Evolutionary conservation across 768 basidiomycete species (phyloP).

Genomic region (Fomitopsis serialis): DNA sequence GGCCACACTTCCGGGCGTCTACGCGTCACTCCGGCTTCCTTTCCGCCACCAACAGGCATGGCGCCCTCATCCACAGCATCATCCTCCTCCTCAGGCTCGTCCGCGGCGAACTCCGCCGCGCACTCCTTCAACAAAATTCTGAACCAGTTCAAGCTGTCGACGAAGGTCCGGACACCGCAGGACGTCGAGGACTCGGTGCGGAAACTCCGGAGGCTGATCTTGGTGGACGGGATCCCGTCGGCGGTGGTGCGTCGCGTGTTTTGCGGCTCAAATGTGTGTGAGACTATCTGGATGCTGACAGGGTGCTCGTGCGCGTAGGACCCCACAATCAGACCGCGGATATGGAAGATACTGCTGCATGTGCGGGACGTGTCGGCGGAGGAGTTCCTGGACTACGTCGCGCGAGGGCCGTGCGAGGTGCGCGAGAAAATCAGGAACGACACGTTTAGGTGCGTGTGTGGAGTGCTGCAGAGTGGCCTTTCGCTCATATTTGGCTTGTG

Average conservation of each 20-base stretch:
- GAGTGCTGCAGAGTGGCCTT: not conserved
- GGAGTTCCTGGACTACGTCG: slow-evolving; percentile 71
- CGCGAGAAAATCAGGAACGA: slow-evolving; percentile 94
- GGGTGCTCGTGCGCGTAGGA: slow-evolving; percentile 42
- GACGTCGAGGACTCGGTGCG: slow-evolving; percentile 81
- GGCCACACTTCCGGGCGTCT: not conserved
- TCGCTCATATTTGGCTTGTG: not conserved
- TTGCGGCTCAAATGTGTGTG: not conserved
- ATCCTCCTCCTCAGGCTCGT: slow-evolving; percentile 7
- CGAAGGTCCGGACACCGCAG: slow-evolving; percentile 56
- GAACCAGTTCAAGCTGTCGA: slow-evolving; percentile 58
- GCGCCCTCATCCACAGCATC: slow-evolving; percentile 2
- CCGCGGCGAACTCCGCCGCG: slow-evolving; percentile 37
- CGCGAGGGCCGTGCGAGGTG: slow-evolving; percentile 81
- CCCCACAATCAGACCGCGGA: slow-evolving; percentile 75
- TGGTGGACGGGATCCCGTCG: slow-evolving; percentile 88
- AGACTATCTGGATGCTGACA: not conserved
- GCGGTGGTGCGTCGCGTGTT: slow-evolving; percentile 47
- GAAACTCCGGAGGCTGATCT: slow-evolving; percentile 79
- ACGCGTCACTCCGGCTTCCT: not conserved
- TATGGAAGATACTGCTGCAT: slow-evolving; percentile 92
- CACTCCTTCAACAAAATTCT: slow-evolving; percentile 82
- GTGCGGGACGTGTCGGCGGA: slow-evolving; percentile 76
- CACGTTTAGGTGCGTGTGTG: slow-evolving; percentile 70
- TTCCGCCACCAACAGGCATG: not conserved